Evolutionary conservation across 768 basidiomycete genomes (phyloP), one percentile per base, ranked within the genome.

Genomic region (Boletus eberwhitei): DNA sequence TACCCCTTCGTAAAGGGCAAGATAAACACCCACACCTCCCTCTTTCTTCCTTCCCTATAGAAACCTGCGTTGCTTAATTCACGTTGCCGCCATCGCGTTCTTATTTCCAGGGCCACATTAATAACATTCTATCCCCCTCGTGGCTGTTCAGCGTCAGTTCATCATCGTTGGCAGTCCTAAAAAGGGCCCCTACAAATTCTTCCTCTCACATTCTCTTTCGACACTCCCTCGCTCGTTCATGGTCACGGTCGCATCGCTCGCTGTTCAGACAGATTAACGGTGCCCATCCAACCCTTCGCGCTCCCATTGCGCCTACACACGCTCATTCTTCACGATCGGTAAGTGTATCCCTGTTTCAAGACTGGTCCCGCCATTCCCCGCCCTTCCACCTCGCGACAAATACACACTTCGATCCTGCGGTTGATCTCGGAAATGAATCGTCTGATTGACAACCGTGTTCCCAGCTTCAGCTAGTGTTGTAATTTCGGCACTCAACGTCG

Each of bases 301-400:
- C 37, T 29, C 51, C n/a, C 34, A 29, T 38, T 35, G 35, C 35
- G 36, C 50, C 53, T 26, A 50, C 50, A 40, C 26, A 58, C 54
- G 32, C 45, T 53, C 48, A 38, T 54, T 59, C 49, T 29, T 64
- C 54, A 70, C 64, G 64, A 67, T 61, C 58, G 54, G 63, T 68
- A 60, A 56, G 68, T 60, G 13, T 5, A 5, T 41, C 45, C 16
- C 58, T 32, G 34, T 49, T 55, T 55, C 47, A 9, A 21, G 37
- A 2, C 42, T 19, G n/a, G 4, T 50, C 41, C 53, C 53, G 52
- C 50, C 35, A 48, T 54, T 37, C 39, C 26, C 58, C 55, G 51
- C 38, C 52, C 41, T 49, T 57, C 42, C 17, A 44, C 48, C 44
- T 36, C 34, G 37, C 39, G 57, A 53, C 41, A 50, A 50, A 45